Evolutionary conservation across 2,329 filamentous ascomycete genomes (phyloP).

Genomic region (Colletotrichum sp.): DNA sequence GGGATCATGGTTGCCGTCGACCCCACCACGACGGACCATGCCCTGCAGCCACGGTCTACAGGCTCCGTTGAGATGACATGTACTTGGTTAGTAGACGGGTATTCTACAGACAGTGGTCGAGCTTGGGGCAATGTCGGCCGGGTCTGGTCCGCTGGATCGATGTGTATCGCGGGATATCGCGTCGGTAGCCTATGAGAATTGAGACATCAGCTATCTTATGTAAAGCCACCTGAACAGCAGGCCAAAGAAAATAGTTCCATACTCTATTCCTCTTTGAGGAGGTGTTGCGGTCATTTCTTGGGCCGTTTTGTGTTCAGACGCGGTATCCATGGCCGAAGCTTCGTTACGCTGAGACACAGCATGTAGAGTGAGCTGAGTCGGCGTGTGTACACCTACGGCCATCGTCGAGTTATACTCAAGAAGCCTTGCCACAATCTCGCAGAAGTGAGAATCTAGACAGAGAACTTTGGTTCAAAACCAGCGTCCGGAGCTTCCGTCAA

Average conservation of each 20-base stretch:
- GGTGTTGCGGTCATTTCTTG: neutral
- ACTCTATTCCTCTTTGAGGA: neutral
- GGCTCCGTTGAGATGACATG: constrained; percentile 27
- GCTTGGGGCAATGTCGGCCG: constrained; percentile 12
- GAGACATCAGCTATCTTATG: neutral
- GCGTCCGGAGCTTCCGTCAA: neutral
- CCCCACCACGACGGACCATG: constrained; percentile 13
- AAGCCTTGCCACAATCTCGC: neutral
- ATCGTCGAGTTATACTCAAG: neutral
- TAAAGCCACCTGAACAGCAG: neutral
- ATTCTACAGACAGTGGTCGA: neutral
- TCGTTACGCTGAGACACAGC: neutral
- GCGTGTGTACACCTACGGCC: neutral
- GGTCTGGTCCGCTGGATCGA: constrained; percentile 26
- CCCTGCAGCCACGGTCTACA: constrained; percentile 2
- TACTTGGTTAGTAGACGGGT: constrained; percentile 2
- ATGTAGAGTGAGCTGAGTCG: neutral
- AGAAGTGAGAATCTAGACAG: neutral
- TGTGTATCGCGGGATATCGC: constrained; percentile 4
- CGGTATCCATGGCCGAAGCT: neutral
- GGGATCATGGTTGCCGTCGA: constrained; percentile 20
- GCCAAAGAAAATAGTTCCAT: neutral
- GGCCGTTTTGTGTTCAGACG: neutral
- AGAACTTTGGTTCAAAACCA: neutral
- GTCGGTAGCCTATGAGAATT: neutral